Percentiles rank a stretch among this genome's conserved stretches.
Evolutionary conservation across 495 filamentous ascomycete genomes (phyloP).

Genomic region (Penicillium canescens): DNA sequence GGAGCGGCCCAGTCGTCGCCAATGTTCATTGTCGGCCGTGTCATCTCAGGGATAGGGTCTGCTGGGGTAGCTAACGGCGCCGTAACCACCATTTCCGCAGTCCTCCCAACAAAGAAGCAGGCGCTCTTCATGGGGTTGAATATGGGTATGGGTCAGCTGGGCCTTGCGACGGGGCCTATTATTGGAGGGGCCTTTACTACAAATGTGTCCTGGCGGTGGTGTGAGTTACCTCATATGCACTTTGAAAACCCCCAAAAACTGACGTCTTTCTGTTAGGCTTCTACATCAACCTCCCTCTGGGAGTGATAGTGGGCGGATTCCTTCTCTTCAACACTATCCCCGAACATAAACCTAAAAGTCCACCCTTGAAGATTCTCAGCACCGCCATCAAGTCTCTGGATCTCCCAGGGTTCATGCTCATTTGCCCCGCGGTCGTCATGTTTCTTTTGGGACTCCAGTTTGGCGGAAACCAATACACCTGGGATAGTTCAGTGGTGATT

Average conservation of each 20-base stretch:
- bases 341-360: conserved; percentile 8
- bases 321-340: conserved; percentile 41
- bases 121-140: conserved; percentile 23
- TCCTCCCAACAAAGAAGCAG: conserved; percentile 18
- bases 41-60: conserved; percentile 62
- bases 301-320: conserved; percentile 50
- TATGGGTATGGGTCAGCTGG: conserved; percentile 26
- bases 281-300: conserved; percentile 58
- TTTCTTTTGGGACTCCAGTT: conserved; percentile 70
- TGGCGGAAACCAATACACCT: conserved; percentile 64
- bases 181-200: conserved; percentile 34
- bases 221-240: conserved; percentile 11
- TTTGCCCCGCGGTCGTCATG: conserved; percentile 51
- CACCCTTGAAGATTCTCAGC: conserved; percentile 3
- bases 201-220: conserved; percentile 35
- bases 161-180: conserved; percentile 27
- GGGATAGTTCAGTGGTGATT: conserved; percentile 58
- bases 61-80: conserved; percentile 20
- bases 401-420: conserved; percentile 17
- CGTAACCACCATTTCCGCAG: conserved; percentile 16
- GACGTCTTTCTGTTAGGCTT: background rate
- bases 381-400: conserved; percentile 13
- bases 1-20: conserved; percentile 49
- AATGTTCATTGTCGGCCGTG: conserved; percentile 30
- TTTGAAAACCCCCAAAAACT: background rate